Base-by-base conservation (phyloP, 2,329 filamentous ascomycete genomes). In the Mycogone perniciosa region DNA sequence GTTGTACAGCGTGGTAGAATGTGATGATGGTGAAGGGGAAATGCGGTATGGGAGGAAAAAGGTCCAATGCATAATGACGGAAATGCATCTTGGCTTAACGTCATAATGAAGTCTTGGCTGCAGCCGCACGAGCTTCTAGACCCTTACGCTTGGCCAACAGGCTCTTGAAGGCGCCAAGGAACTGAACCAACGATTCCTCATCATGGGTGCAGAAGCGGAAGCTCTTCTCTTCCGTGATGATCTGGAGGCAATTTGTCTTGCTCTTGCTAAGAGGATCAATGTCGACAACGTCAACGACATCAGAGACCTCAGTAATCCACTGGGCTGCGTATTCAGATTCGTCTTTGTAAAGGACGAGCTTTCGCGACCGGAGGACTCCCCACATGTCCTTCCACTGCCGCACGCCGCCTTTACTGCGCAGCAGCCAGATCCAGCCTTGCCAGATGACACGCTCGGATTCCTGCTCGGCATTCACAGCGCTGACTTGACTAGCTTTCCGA, bases 381-480 rank as follows among this genome's bases (percentile, higher is more conserved):
- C 93, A 97, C 53, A 90, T 79, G 60, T 89, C 86, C 74, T 96
- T 96, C 93, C 93, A 99, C 62, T 95, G 88, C 43, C 87, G 84
- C 49, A 99, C 76, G 7, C 90, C 89, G 26, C 85, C 79, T 62
- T 89, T 91, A 55, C 85, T 88, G 60, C 88, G 89, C 51, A 96
- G 79, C 55, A 89, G 83, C 67, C 88, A 87, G 31, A 97, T 80
- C 77, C 89, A 91, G 46, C 92, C 91, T 64, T 97, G 90, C 79
- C 88, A 96, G 41, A 97, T 80, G n/a, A 97, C 86, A 29, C 91
- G 85, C 65, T 96, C 91, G 1, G 86, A 84, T 56, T 93, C 89
- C 50, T 77, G 74, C 49, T 85, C 77, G 38, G 44, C 50, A 26
- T 55, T 56, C 33, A 53, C 67, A 47, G 76, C 81, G 59, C 84